Percentiles rank a stretch among this genome's conserved stretches.
These are phyloP conservation scores for Ilyonectria mors-panacis DNA, from an alignment of 2,329 filamentous ascomycete genomes.

Conservation along the genomic window DNA sequence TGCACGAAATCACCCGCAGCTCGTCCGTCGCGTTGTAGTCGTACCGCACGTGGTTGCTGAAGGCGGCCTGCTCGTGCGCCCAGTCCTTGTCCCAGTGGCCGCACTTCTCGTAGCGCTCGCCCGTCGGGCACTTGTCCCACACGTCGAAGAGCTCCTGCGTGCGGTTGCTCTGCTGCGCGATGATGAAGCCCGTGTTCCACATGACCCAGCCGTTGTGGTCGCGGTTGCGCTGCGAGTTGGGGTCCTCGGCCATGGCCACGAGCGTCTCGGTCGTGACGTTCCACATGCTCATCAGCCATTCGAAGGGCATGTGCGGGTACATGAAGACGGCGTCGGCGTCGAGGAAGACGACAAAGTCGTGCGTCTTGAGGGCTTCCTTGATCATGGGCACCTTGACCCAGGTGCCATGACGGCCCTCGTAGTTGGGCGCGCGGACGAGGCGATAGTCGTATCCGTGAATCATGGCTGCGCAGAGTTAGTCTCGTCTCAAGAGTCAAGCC, in stretches of 20 bases:
- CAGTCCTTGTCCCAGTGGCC: constrained; percentile 43
- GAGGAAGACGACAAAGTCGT: constrained; percentile 61
- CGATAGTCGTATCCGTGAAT: constrained; percentile 67
- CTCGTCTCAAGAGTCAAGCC: background rate
- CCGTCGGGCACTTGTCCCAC: constrained; percentile 37
- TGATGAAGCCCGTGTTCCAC: constrained; percentile 43
- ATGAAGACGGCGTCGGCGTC: constrained; percentile 61
- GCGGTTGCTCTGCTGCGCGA: constrained; percentile 42
- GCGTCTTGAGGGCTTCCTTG: constrained; percentile 54
- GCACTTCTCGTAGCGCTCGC: constrained; percentile 35
- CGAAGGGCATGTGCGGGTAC: constrained; percentile 60
- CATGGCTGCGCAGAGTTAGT: constrained; percentile 38
- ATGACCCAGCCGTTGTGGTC: constrained; percentile 49
- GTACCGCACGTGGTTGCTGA: constrained; percentile 46
- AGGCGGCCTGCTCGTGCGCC: constrained; percentile 50
- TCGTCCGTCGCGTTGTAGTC: constrained; percentile 43
- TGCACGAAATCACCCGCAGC: constrained; percentile 40
- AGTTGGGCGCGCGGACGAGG: constrained; percentile 59
- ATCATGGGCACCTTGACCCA: constrained; percentile 62
- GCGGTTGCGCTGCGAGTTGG: constrained; percentile 55
- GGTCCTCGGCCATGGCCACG: constrained; percentile 63
- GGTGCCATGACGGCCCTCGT: constrained; percentile 59
- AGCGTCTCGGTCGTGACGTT: constrained; percentile 57
- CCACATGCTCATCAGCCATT: constrained; percentile 66
- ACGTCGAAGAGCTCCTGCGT: constrained; percentile 41